Base-by-base conservation (phyloP, 768 basidiomycete genomes). In the Lactarius pseudohatsudake region DNA sequence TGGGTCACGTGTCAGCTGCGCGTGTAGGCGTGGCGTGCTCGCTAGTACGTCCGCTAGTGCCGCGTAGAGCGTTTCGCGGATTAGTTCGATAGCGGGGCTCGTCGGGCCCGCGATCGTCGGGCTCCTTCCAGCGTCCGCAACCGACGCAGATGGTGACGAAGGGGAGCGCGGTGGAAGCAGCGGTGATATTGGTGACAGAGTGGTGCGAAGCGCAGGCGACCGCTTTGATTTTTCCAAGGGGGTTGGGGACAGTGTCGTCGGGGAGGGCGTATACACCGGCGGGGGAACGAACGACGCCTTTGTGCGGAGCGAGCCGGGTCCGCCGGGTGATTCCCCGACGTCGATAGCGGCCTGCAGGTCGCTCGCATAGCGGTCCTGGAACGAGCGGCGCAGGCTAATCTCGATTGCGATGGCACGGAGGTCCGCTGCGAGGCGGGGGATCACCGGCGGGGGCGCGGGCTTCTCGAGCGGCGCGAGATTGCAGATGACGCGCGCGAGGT, bases 11-110 rank as follows among this genome's bases (percentile, higher is more conserved):
- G 77, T 77, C 64, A 94, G 82, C 11, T 89, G 80, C 0, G 72
- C 64, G 3, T 83, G 83, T 7, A 94, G 81, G 3, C 81, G 78
- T 0, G 83, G 81, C 15, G 80, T 82, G 4, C 79, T 78, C 58
- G 86, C 82, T 55, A 94, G 80, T 0, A 83, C 85, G 68, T 91
- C 90, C 0, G 82, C 91, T 3, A 94, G 80, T 2, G 90, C 84
- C 0, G 92, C 91, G 75, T 94, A 95, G 20, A 95, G 82, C 0
- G 92, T 93, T 76, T 95, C 92, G 32, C 93, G 89, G 66, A 95
- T 94, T 72, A 90, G 80, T 62, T 87, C 84, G 69, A 94, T 88
- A 0, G 86, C 87, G 0, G 89, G 84, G 26, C 82, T 78, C 18
- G 74, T 74, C 66, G 76, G 69, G 71, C 78, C 76, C 53, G 75